Evolutionary conservation across 108 stramenopile species (phyloP), one percentile per base, ranked within the genome.

Genomic region (Thalassiosira profunda): DNA sequence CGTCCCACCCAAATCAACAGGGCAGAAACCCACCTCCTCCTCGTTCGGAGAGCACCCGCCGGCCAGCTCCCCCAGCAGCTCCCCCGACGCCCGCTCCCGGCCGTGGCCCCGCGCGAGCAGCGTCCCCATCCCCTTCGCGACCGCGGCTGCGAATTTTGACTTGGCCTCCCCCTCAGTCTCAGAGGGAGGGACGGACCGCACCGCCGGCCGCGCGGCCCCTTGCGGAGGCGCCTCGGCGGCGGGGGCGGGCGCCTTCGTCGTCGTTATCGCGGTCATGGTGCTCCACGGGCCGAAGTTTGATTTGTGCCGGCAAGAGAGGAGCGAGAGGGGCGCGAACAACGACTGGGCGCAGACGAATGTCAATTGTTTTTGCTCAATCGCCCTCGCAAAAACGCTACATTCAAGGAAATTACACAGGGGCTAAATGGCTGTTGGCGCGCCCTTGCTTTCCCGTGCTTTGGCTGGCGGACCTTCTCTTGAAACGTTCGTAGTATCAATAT

Each of bases 61-160:
- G 48, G 70, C 68, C 6, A 87, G 54, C 31, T 83, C 79, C 45
- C 65, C 46, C 9, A 87, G 55, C 35, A 88, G 63, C 17, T 83
- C 62, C 4, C 15, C 21, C 0, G 76, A 68, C 10, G 85, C 85
- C 36, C 84, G 68, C 4, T 86, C 87, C 24, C 83, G 79, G 29
- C 84, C 83, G 43, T 84, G 74, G n/a, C 87, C 87, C 49, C 65
- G 56, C 2, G 53, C 37, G 63, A 83, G 69, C 43, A 88, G 51
- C 1, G 49, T 57, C 10, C 67, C 70, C n/a, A 88, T 77, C 26
- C 84, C 84, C 7, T 57, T 58, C 9, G 78, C 49, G 1, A 88
- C 53, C 4, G 79, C 68, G 23, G 65, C 29, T 5, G 51, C 61
- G 63, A 82, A 87, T 8, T 70, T 42, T 31, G 76, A 58, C 47